Evolutionary conservation across 1,284 basidiomycete genomes (phyloP).

Genomic region (Heterobasidion occidentale): DNA sequence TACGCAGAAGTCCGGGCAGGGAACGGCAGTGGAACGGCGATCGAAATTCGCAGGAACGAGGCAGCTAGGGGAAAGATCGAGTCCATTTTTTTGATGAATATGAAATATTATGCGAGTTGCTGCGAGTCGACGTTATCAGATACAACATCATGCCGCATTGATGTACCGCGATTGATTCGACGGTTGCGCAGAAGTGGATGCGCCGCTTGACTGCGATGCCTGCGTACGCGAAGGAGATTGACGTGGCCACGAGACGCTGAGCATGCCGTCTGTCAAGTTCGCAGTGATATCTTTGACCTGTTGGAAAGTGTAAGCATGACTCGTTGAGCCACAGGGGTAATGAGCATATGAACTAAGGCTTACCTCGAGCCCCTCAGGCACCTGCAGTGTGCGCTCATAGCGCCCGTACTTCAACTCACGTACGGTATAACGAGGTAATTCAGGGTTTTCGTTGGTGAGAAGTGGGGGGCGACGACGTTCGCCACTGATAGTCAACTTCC

Average conservation of each 20-base stretch:
- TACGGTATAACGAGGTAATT: slow-evolving; percentile 17
- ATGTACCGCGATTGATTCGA: background rate
- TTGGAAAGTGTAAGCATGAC: slow-evolving; percentile 1
- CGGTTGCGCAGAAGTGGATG: background rate
- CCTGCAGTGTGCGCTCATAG: slow-evolving; percentile 35
- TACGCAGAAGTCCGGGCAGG: too few species aligned
- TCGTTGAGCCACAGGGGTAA: background rate
- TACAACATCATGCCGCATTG: too few species aligned
- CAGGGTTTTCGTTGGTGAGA: slow-evolving; percentile 4
- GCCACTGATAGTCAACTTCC: slow-evolving; percentile 36
- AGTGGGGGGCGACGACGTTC: slow-evolving; percentile 25
- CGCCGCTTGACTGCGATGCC: background rate
- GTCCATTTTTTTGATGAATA: too few species aligned
- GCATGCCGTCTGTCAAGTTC: slow-evolving; percentile 37
- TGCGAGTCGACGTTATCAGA: too few species aligned
- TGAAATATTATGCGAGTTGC: too few species aligned
- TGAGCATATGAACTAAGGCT: slow-evolving; percentile 14
- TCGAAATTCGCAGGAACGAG: too few species aligned
- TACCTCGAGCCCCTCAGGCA: slow-evolving; percentile 43
- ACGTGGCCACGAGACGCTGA: slow-evolving; percentile 43
- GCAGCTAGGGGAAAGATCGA: too few species aligned
- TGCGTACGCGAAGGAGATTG: background rate
- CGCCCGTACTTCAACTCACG: slow-evolving; percentile 46
- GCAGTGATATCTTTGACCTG: slow-evolving; percentile 14
- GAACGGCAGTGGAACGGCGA: too few species aligned